These are phyloP conservation scores for Jatropha podagrica DNA, from an alignment of 441 rosid species.

Conservation along the genomic window DNA sequence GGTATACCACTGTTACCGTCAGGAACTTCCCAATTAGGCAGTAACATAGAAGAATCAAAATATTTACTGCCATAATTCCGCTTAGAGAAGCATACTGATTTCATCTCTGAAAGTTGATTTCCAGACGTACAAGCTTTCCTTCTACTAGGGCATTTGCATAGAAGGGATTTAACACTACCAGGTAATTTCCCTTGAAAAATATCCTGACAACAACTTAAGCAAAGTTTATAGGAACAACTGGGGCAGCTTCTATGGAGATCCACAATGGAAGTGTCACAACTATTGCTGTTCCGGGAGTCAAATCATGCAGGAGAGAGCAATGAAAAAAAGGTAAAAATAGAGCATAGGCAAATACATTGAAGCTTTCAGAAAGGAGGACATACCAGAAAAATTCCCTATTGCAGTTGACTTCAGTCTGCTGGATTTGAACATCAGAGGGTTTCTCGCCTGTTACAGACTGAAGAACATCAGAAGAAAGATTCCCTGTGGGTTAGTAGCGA, in stretches of 20 bases:
- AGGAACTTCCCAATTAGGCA: constrained; percentile 34
- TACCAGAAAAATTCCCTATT: constrained; percentile 60
- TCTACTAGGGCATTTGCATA: constrained; percentile 42
- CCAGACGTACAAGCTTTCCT: constrained; percentile 37
- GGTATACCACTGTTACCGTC: constrained; percentile 40
- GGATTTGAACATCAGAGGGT: constrained; percentile 48
- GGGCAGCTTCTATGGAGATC: constrained; percentile 74
- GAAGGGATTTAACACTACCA: constrained; percentile 38
- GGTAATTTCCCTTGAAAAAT: constrained; percentile 42
- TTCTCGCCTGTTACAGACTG: constrained; percentile 48
- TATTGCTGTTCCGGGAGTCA: constrained; percentile 48
- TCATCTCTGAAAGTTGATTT: constrained; percentile 34
- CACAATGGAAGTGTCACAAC: constrained; percentile 52
- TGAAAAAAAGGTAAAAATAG: constrained; percentile 7
- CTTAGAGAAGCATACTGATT: constrained; percentile 31
- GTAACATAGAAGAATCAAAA: constrained; percentile 34
- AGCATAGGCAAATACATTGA: constrained; percentile 16
- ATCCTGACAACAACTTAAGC: constrained; percentile 66
- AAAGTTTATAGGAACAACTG: constrained; percentile 63
- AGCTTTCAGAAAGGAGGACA: constrained; percentile 33
- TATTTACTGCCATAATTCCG: constrained; percentile 26
- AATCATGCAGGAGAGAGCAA: constrained; percentile 33
- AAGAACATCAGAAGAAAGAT: constrained; percentile 25
- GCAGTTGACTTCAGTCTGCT: constrained; percentile 45
- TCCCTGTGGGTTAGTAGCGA: constrained; percentile 1